These are phyloP conservation scores for Citrullus colocynthis DNA, from an alignment of 306 rosid genomes.

Conservation along the genomic window DNA sequence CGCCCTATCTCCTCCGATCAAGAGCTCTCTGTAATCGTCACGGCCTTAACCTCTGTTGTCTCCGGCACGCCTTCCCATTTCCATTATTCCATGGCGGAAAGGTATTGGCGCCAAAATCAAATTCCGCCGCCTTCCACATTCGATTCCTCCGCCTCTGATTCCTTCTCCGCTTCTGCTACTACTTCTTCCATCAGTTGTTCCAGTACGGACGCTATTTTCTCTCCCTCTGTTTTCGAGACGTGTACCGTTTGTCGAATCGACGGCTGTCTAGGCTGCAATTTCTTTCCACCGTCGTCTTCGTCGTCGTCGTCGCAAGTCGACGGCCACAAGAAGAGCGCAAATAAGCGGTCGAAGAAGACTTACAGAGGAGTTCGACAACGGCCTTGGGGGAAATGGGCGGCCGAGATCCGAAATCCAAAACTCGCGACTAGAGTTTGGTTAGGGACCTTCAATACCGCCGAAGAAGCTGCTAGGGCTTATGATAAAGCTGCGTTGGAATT, in stretches of 20 bases:
- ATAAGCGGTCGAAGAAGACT: slow-evolving; percentile 46
- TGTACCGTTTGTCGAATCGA: slow-evolving; percentile 41
- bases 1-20: slow-evolving; percentile 36
- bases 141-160: neutral
- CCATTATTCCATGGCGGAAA: neutral
- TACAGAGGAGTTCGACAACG: slow-evolving; percentile 89
- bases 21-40: slow-evolving; percentile 56
- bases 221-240: slow-evolving; percentile 19
- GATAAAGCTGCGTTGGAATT: slow-evolving; percentile 76
- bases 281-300: slow-evolving; percentile 14
- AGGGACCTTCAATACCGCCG: slow-evolving; percentile 63
- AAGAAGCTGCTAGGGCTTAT: slow-evolving; percentile 84
- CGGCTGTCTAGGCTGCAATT: slow-evolving; percentile 52
- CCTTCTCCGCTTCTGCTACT: neutral
- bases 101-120: neutral
- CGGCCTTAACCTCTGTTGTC: slow-evolving; percentile 53
- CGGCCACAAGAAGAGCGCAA: neutral
- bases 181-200: neutral
- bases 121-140: neutral
- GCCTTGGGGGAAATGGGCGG: slow-evolving; percentile 97
- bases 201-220: neutral
- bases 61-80: slow-evolving; percentile 25
- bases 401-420: slow-evolving; percentile 82
- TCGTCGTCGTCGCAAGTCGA: slow-evolving; percentile 15
- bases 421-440: slow-evolving; percentile 67